These are phyloP conservation scores for Pulveroboletus frians DNA, from an alignment of 768 basidiomycete genomes.

Conservation along the genomic window DNA sequence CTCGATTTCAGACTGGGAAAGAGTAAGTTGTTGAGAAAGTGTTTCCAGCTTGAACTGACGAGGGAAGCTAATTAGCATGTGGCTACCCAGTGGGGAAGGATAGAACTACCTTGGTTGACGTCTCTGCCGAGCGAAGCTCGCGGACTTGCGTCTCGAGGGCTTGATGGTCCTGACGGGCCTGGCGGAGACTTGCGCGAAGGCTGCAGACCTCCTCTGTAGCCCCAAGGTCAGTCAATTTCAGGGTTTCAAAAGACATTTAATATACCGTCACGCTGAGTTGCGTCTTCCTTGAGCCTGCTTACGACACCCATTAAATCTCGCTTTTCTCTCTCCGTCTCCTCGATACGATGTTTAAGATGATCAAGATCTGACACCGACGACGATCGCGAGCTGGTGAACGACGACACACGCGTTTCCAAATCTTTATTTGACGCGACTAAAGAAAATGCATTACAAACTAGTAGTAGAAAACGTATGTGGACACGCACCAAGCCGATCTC, in stretches of 20 bases:
- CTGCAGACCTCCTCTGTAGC: slow-evolving; percentile 63
- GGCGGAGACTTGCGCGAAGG: slow-evolving; percentile 63
- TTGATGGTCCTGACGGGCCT: slow-evolving; percentile 71
- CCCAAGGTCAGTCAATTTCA: background rate
- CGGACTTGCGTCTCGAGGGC: slow-evolving; percentile 61
- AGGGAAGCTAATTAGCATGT: background rate
- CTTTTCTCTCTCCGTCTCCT: slow-evolving; percentile 85
- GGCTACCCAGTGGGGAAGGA: background rate
- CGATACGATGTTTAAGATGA: slow-evolving; percentile 51
- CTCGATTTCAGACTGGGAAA: slow-evolving; percentile 71
- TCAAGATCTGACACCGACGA: slow-evolving; percentile 61
- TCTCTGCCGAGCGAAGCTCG: slow-evolving; percentile 69
- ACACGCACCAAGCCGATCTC: slow-evolving; percentile 58
- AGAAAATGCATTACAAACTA: slow-evolving; percentile 14
- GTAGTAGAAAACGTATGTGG: slow-evolving; percentile 1
- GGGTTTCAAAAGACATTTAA: background rate
- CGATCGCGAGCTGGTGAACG: slow-evolving; percentile 53
- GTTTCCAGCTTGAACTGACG: slow-evolving; percentile 81
- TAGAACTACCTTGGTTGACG: slow-evolving; percentile 61
- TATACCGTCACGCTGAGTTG: slow-evolving; percentile 68
- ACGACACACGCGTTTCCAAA: slow-evolving; percentile 52
- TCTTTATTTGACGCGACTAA: slow-evolving; percentile 42
- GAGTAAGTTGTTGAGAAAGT: slow-evolving; percentile 72
- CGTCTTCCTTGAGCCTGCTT: slow-evolving; percentile 76
- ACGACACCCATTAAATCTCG: slow-evolving; percentile 81